A percentile compares a stretch with the other conserved stretches of the same genome.
Conservation (phyloP, 177 flowering plant genomes). For the Vitis hybrid region DNA sequence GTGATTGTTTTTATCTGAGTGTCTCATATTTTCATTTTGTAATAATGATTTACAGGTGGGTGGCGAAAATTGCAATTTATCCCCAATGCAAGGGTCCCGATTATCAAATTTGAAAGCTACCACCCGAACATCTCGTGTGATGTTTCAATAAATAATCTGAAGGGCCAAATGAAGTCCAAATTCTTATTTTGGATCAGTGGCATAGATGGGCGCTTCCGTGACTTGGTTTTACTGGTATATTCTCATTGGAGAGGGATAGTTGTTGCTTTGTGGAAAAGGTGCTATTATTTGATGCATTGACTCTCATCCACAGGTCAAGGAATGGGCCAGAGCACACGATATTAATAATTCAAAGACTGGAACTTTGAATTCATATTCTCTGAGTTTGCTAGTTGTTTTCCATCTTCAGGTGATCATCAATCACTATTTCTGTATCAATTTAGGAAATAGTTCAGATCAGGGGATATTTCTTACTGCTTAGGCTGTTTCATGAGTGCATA, state of each 20-base stretch:
- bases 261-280: background rate
- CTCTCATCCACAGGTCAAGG: conserved; percentile 71
- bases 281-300: conserved; percentile 6
- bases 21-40: background rate
- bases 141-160: conserved; percentile 71
- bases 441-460: background rate
- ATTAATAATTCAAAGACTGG: conserved; percentile 80
- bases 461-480: background rate
- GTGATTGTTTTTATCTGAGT: background rate
- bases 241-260: background rate
- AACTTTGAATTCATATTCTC: conserved; percentile 79
- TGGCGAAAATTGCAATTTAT: conserved; percentile 43
- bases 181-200: conserved; percentile 66
- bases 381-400: conserved; percentile 75
- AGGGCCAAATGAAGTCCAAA: conserved; percentile 79
- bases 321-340: conserved; percentile 87
- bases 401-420: conserved; percentile 82
- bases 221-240: conserved; percentile 80
- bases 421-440: background rate
- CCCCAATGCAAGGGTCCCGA: conserved; percentile 79
- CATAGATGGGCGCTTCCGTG: conserved; percentile 85
- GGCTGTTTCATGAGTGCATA: background rate
- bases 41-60: conserved; percentile 47
- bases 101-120: conserved; percentile 59
- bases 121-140: conserved; percentile 69